These are phyloP conservation scores for Gaeumannomyces tritici DNA, from an alignment of 2,329 filamentous ascomycete species.

Conservation along the genomic window DNA sequence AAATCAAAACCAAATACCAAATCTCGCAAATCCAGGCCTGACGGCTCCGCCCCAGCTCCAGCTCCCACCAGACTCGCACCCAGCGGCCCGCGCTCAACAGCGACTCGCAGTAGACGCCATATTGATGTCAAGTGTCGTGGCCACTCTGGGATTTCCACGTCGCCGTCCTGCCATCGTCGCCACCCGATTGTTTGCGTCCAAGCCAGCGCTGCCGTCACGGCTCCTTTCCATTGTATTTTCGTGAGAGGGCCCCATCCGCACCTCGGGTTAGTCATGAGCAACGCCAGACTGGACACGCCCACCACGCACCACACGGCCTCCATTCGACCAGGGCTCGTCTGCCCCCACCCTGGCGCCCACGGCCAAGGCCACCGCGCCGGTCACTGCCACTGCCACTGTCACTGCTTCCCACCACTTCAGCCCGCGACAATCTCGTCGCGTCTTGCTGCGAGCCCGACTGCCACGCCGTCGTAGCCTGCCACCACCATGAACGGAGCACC, in stretches of 20 bases:
- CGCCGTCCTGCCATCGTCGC: neutral
- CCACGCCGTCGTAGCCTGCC: neutral
- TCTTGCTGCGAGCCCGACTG: neutral
- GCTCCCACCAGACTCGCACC: no score
- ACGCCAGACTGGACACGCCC: neutral
- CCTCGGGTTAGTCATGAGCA: neutral
- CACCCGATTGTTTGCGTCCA: neutral
- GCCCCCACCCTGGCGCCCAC: neutral
- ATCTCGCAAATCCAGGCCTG: neutral
- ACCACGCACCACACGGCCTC: neutral
- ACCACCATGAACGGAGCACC: slow-evolving; percentile 2
- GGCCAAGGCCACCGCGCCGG: neutral
- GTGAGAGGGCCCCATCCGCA: neutral
- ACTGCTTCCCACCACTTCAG: neutral
- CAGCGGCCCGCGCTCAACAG: neutral
- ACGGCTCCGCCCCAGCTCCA: neutral
- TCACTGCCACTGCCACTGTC: neutral
- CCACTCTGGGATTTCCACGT: neutral
- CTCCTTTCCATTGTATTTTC: neutral
- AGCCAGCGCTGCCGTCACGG: neutral
- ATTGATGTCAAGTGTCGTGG: no score
- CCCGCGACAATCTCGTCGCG: neutral
- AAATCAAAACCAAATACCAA: neutral
- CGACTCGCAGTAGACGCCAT: neutral
- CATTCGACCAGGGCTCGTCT: neutral